A percentile compares a stretch with the other conserved stretches of the same genome.
Conservation (phyloP, 768 basidiomycete species). For the Rossbeevera mucosa region DNA sequence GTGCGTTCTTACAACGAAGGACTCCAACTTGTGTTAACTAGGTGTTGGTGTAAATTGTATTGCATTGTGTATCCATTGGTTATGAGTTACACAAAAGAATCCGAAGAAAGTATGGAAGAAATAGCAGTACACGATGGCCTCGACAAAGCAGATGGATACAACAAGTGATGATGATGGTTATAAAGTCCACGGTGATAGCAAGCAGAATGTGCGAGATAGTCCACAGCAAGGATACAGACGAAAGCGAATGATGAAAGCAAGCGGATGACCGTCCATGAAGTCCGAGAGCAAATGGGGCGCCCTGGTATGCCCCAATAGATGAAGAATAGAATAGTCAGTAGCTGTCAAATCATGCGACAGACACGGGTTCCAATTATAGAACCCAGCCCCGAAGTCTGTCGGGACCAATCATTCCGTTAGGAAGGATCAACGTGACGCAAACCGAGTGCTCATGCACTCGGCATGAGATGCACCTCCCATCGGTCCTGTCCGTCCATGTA, state of each 20-base stretch:
- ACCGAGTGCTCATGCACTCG: constrained; percentile 9
- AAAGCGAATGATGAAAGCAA: neutral
- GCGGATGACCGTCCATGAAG: constrained; percentile 13
- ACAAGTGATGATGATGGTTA: constrained; percentile 1
- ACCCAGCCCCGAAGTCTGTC: constrained; percentile 10
- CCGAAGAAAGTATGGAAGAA: neutral
- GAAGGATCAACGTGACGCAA: too few species aligned
- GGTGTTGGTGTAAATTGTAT: neutral
- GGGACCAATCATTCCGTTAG: constrained; percentile 5
- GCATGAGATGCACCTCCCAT: constrained; percentile 28
- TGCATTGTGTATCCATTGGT: neutral
- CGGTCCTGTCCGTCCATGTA: constrained; percentile 24
- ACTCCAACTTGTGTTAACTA: too few species aligned
- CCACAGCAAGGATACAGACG: constrained; percentile 13
- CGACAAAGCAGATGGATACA: constrained; percentile 15
- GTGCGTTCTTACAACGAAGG: neutral
- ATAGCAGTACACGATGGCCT: neutral
- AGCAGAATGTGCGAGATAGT: constrained; percentile 4
- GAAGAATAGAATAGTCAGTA: constrained; percentile 14
- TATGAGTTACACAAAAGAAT: constrained; percentile 3
- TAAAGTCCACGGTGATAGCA: constrained; percentile 8
- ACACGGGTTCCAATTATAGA: constrained; percentile 12
- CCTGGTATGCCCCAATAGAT: constrained; percentile 7
- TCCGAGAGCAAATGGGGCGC: constrained; percentile 5
- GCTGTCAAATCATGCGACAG: neutral